Evolutionary conservation across 768 basidiomycete genomes (phyloP).

Genomic region (Artomyces pyxidatus): DNA sequence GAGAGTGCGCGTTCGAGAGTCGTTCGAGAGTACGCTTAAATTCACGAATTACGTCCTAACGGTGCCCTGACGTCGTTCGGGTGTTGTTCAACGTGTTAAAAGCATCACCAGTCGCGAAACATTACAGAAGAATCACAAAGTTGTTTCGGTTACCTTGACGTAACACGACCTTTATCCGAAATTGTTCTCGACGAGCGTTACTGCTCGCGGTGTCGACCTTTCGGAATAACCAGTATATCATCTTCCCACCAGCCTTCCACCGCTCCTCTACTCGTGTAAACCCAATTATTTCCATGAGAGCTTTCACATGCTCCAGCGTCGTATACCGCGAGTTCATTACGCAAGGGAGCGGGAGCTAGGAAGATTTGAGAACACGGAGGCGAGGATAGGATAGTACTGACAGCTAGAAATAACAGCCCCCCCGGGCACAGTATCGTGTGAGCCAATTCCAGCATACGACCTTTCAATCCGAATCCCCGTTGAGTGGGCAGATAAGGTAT

Average conservation of each 20-base stretch:
- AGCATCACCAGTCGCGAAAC: no score
- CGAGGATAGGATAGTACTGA: no score
- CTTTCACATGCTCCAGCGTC: slow-evolving; percentile 46
- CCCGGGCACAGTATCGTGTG: slow-evolving; percentile 43
- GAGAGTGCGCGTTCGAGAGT: no score
- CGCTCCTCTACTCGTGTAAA: slow-evolving; percentile 51
- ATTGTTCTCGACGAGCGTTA: slow-evolving; percentile 18
- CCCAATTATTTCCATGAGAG: slow-evolving; percentile 54
- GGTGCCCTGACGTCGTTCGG: no score
- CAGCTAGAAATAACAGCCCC: slow-evolving; percentile 66
- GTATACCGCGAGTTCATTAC: slow-evolving; percentile 81
- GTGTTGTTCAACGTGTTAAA: no score
- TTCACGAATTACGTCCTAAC: no score
- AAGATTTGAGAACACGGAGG: no score
- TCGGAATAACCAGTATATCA: slow-evolving; percentile 81
- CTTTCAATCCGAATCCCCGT: slow-evolving; percentile 27
- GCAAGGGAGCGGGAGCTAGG: slow-evolving; percentile 78
- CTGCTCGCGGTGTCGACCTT: slow-evolving; percentile 27
- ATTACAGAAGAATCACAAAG: slow-evolving; percentile 49
- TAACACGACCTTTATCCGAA: slow-evolving; percentile 49
- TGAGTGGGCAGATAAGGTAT: no score
- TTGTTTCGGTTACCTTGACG: slow-evolving; percentile 74
- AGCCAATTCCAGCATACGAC: slow-evolving; percentile 61
- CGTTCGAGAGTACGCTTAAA: no score
- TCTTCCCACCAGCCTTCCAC: slow-evolving; percentile 70